Percentiles rank a stretch among this genome's conserved stretches.
These are phyloP conservation scores for Pascua sp. DNA, from an alignment of 1,284 basidiomycete species.

Conservation along the genomic window DNA sequence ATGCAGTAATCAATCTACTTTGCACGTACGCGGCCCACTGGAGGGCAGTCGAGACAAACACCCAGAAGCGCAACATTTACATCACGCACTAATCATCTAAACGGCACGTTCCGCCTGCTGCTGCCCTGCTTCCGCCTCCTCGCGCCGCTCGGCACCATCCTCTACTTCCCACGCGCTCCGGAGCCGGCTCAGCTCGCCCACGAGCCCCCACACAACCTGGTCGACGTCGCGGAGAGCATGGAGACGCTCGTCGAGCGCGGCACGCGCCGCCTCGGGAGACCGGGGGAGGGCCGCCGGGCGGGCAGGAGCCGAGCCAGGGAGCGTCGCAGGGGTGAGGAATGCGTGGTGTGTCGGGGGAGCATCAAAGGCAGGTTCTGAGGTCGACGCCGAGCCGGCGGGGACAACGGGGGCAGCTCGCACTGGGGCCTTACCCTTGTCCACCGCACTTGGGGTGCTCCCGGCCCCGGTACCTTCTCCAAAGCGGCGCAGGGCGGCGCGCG, in stretches of 20 bases:
- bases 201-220: conserved; percentile 61
- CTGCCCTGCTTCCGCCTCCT: too few relatives aligned
- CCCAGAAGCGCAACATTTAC: not conserved
- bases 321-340: conserved; percentile 11
- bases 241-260: conserved; percentile 73
- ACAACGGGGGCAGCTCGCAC: not conserved
- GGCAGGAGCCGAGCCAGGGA: not conserved
- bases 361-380: conserved; percentile 1
- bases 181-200: conserved; percentile 71
- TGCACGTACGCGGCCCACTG: too few relatives aligned
- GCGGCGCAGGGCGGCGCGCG: conserved; percentile 11
- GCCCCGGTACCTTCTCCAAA: conserved; percentile 2
- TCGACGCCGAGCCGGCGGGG: too few relatives aligned
- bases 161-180: conserved; percentile 57
- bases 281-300: not conserved
- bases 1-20: not conserved
- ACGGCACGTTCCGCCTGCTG: not conserved
- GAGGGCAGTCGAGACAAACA: too few relatives aligned
- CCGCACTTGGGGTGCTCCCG: not conserved
- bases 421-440: conserved; percentile 11
- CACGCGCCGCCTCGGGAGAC: conserved; percentile 47
- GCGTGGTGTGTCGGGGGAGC: conserved; percentile 12
- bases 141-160: conserved; percentile 11
- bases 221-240: conserved; percentile 71
- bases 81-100: not conserved